Evolutionary conservation across 768 basidiomycete genomes (phyloP).

Genomic region (Boletus sp.): DNA sequence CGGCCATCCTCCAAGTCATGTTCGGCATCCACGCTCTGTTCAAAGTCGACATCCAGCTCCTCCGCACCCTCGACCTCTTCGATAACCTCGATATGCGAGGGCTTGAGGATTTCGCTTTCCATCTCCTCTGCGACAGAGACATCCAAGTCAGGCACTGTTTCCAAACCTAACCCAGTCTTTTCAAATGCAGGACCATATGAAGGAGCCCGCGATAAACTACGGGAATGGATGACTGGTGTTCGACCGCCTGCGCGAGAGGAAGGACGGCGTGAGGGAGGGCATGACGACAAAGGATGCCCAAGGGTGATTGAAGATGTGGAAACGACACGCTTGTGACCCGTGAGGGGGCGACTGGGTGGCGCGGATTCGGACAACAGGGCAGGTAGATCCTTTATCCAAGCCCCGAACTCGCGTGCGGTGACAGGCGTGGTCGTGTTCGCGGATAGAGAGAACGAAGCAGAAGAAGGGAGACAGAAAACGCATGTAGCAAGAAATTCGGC

Average conservation of each 20-base stretch:
- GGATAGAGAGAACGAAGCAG: slow-evolving; percentile 37
- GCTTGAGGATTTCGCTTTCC: slow-evolving; percentile 32
- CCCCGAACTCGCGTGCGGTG: slow-evolving; percentile 79
- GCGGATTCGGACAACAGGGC: slow-evolving; percentile 52
- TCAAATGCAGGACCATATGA: slow-evolving; percentile 51
- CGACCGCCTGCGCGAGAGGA: slow-evolving; percentile 60
- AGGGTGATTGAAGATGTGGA: slow-evolving; percentile 56
- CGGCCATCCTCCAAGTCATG: slow-evolving; percentile 33
- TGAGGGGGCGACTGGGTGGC: slow-evolving; percentile 27
- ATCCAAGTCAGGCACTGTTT: slow-evolving; percentile 52
- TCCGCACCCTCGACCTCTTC: slow-evolving; percentile 39
- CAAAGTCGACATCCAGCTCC: slow-evolving; percentile 27
- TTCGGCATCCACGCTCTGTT: slow-evolving; percentile 19
- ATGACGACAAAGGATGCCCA: slow-evolving; percentile 61
- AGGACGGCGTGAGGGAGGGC: slow-evolving; percentile 69
- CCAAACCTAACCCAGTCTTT: slow-evolving; percentile 41
- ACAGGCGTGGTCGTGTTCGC: slow-evolving; percentile 37
- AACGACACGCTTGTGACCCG: slow-evolving; percentile 51
- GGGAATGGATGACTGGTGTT: slow-evolving; percentile 51
- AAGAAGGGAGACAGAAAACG: slow-evolving; percentile 76
- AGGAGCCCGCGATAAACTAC: slow-evolving; percentile 61
- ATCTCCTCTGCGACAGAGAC: slow-evolving; percentile 38
- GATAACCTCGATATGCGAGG: slow-evolving; percentile 27
- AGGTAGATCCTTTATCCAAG: slow-evolving; percentile 83
- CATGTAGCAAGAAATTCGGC: slow-evolving; percentile 82